Conservation (phyloP, 2,329 filamentous ascomycete genomes). For the Penicillium verrucosum region DNA sequence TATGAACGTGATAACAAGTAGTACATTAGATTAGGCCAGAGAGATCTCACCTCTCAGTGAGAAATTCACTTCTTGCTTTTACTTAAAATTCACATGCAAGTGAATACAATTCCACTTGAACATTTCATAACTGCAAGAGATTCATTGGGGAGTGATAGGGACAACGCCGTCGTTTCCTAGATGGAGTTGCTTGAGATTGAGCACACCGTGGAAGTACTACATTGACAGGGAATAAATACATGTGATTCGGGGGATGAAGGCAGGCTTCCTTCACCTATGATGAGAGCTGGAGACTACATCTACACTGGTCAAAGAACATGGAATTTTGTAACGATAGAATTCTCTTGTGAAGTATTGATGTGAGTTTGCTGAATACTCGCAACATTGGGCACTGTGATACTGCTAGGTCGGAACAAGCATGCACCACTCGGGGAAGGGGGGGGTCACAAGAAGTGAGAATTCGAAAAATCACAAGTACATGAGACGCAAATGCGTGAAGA, state of each 20-base stretch:
- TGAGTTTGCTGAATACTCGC: not conserved
- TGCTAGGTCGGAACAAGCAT: slow-evolving; percentile 7
- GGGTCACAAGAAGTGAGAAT: not conserved
- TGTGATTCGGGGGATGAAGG: not conserved
- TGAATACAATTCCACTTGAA: too few relatives aligned
- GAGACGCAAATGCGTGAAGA: slow-evolving; percentile 3
- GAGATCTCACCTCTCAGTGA: too few relatives aligned
- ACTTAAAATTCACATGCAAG: too few relatives aligned
- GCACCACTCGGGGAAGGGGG: not conserved
- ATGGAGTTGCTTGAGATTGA: not conserved
- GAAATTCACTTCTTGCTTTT: too few relatives aligned
- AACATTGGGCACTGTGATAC: not conserved
- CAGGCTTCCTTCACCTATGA: not conserved
- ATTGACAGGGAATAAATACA: not conserved
- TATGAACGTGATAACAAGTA: too few relatives aligned
- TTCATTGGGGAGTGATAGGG: not conserved
- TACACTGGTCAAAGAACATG: not conserved
- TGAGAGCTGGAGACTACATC: not conserved
- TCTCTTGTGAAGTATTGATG: slow-evolving; percentile 4
- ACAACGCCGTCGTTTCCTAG: not conserved
- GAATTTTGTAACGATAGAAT: slow-evolving; percentile 3
- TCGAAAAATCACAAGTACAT: not conserved
- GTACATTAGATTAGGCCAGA: too few relatives aligned
- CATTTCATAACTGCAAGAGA: too few relatives aligned
- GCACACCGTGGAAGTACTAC: not conserved